Evolutionary conservation across 176 grass and related monocot genomes (phyloP), one percentile per base, ranked within the genome.

Genomic region (Sorghum bicolor): DNA sequence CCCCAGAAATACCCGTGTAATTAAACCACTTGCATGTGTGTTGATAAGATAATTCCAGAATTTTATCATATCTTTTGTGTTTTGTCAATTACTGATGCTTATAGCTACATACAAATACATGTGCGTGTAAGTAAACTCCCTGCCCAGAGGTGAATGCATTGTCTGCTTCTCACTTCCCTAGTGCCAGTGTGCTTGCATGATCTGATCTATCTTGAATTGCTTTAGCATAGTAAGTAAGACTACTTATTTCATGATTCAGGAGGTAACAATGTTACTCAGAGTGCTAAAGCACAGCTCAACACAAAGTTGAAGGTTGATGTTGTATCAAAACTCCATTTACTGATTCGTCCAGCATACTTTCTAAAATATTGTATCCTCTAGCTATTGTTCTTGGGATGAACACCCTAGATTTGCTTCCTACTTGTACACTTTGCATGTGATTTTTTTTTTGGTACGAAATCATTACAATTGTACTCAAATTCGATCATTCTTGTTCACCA

Each of bases 401-500:
- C 71, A 74, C 8, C n/a, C 31, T 41, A 11, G 2, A 69, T 69
- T 71, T 64, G 8, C 10, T 61, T 62, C 9, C 16, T 41, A 12
- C 10, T 76, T 80, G 20, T 70, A n/a, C n/a, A n/a, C 70, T 7
- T n/a, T 33, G 36, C 14, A 14, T 75, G 22, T 60, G 22, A 22
- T 29, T 40, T 58, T 69, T 17, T 22, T 31, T n/a, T n/a, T n/a
- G n/a, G n/a, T n/a, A 55, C 0, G 72, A 68, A 32, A 53, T 17
- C 31, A 63, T 43, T 82, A 11, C 77, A 65, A 73, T 24, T 13
- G 9, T 85, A 58, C 37, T 69, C 40, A 72, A 36, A 70, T 64
- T 48, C 6, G 12, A 22, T 78, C 4, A 0, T 86, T 85, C 16
- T 89, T 52, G 69, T 92, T 87, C 83, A 58, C 60, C 89, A 98